Percentiles rank a stretch among this genome's conserved stretches.
Evolutionary conservation across 371 early-diverging fungal species (phyloP).

Genomic region (Choanephora cucurbitarum): DNA sequence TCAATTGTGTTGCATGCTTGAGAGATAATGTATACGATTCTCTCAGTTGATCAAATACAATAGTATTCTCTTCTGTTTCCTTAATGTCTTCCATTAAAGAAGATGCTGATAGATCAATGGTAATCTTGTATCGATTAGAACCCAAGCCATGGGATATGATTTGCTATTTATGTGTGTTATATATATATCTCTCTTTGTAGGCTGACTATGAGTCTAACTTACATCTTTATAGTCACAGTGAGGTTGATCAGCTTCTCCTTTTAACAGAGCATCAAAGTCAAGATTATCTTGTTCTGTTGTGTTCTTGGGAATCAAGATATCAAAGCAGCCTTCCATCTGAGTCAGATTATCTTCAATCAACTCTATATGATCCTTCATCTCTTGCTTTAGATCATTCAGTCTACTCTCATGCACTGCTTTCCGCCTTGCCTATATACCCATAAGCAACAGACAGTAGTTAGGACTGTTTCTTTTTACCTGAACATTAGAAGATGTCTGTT

Average conservation of each 20-base stretch:
- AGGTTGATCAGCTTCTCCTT: constrained; percentile 20
- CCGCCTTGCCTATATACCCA: constrained; percentile 28
- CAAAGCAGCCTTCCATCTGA: constrained; percentile 61
- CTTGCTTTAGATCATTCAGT: constrained; percentile 39
- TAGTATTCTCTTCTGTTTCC: constrained; percentile 61
- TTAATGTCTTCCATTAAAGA: constrained; percentile 50
- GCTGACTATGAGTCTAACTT: too few relatives aligned
- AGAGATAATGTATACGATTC: constrained; percentile 57
- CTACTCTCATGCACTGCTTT: constrained; percentile 46
- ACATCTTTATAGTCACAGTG: constrained; percentile 25
- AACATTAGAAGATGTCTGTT: constrained; percentile 19
- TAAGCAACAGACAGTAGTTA: neutral
- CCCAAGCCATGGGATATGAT: constrained; percentile 58
- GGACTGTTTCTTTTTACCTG: constrained; percentile 10
- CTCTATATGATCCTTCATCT: constrained; percentile 45
- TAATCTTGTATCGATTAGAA: constrained; percentile 62
- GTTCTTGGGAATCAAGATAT: constrained; percentile 58
- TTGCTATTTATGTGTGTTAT: constrained; percentile 18
- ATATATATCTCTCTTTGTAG: too few relatives aligned
- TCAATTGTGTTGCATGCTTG: constrained; percentile 47
- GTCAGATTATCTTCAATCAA: constrained; percentile 55
- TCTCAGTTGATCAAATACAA: constrained; percentile 63
- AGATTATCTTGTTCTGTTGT: constrained; percentile 12
- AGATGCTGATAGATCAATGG: constrained; percentile 54
- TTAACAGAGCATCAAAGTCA: constrained; percentile 40